Base-by-base conservation (phyloP, 2,329 filamentous ascomycete genomes). In the Ramularia endophylla region DNA sequence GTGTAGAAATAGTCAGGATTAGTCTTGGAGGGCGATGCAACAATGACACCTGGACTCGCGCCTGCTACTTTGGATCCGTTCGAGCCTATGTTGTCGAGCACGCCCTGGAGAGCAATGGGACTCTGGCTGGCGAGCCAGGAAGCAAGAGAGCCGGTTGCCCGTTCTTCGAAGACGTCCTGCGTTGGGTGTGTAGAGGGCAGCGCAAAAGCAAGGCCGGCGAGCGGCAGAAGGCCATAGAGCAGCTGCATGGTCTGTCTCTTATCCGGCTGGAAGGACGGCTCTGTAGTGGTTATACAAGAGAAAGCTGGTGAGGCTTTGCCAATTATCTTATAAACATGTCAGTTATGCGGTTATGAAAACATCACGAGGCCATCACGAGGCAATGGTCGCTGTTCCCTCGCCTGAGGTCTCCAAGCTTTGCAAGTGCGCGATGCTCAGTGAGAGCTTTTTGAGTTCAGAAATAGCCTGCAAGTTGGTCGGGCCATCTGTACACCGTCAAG, bases 1-100 rank as follows among this genome's bases (percentile, higher is more conserved):
- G 83, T 87, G 57, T 80, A 89, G 57, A 75, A 88, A 62, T 89
- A 80, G 51, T 78, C 63, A 1, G 76, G 76, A 51, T 73, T 61
- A 3, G 50, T 58, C n/a, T 65, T 74, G 7, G 71, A 75, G 13
- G 75, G 75, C 52, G 73, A 77, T 4, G 75, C 76, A 44, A 79
- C 62, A 3, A 78, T 67, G 39, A 75, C 65, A 20, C 75, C 75
- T 2, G 71, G 56, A 17, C 60, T 60, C 3, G 72, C 73, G 31
- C 72, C 73, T 11, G 59, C 49, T 8, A 67, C 73, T 40, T 68
- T 65, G 5, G 64, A 64, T 13, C 75, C 75, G 56, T 65, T 56
- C 0, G 73, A 57, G 5, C 76, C 76, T 41, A 78, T 75, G 52
- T 80, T 80, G 53, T 72, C 68, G 30, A 79, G 57, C 11, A 73